Percentiles rank a stretch among this genome's conserved stretches.
These are phyloP conservation scores for Lactifluus rugatus DNA, from an alignment of 768 basidiomycete species.

Conservation along the genomic window DNA sequence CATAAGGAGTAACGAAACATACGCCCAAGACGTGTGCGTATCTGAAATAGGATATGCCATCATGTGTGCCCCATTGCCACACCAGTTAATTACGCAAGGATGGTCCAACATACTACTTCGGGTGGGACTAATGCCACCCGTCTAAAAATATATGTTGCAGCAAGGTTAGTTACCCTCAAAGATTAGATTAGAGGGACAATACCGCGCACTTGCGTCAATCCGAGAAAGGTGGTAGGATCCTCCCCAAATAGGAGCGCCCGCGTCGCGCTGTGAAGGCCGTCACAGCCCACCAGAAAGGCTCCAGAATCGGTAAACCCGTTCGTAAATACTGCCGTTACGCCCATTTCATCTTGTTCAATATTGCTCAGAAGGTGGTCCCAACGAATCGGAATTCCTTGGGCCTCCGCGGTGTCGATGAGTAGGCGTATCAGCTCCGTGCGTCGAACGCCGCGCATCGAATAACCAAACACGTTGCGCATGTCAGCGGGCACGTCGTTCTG, in stretches of 20 bases:
- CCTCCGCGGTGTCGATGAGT: constrained; percentile 27
- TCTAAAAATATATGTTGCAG: constrained; percentile 21
- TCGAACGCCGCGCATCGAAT: constrained; percentile 26
- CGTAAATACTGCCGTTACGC: constrained; percentile 28
- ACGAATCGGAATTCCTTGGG: constrained; percentile 27
- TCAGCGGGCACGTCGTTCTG: constrained; percentile 21
- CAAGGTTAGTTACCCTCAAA: not conserved
- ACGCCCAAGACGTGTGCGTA: constrained; percentile 31
- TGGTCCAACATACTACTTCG: constrained; percentile 18
- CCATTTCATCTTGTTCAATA: constrained; percentile 25
- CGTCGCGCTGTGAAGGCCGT: constrained; percentile 36
- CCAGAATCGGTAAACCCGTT: constrained; percentile 30
- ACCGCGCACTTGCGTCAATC: constrained; percentile 29
- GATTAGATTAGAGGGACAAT: not conserved
- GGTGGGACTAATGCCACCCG: constrained; percentile 28
- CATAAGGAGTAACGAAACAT: constrained; percentile 8
- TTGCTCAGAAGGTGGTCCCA: constrained; percentile 28
- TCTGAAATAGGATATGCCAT: constrained; percentile 30
- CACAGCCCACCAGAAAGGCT: constrained; percentile 35
- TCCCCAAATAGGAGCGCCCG: constrained; percentile 31
- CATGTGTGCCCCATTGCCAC: constrained; percentile 31
- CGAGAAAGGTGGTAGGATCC: constrained; percentile 30
- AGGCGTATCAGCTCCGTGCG: constrained; percentile 26
- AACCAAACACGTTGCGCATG: constrained; percentile 22
- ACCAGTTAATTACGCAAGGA: constrained; percentile 27